Evolutionary conservation across 257 asterid genomes (phyloP).

Genomic region (Oldenlandia corymbosa): DNA sequence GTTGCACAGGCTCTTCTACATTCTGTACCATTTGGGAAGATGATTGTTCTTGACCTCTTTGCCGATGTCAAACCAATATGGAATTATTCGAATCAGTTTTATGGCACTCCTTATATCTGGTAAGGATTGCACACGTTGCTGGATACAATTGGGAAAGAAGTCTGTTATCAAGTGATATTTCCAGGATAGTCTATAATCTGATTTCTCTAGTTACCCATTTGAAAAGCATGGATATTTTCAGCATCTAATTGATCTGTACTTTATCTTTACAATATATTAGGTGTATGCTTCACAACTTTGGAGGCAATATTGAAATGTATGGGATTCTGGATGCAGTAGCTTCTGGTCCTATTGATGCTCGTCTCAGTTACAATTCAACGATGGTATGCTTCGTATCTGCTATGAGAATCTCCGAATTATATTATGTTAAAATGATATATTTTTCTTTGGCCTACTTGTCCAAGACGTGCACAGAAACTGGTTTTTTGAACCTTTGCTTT

Average conservation of each 20-base stretch:
- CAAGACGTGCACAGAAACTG: constrained; percentile 1
- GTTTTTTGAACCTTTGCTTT: not conserved
- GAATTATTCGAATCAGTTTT: constrained; percentile 87
- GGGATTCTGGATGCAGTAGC: constrained; percentile 88
- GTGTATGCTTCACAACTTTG: constrained; percentile 99
- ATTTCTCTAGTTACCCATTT: not conserved
- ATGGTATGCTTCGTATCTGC: constrained; percentile 47
- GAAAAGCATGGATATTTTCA: not conserved
- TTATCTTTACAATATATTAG: constrained; percentile 35
- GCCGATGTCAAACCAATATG: constrained; percentile 96
- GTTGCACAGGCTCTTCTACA: constrained; percentile 86
- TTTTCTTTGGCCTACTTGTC: not conserved
- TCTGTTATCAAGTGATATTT: not conserved
- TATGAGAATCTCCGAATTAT: not conserved
- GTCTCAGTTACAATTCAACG: constrained; percentile 71
- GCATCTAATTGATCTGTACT: not conserved
- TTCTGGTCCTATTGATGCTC: constrained; percentile 91
- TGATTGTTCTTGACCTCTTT: constrained; percentile 97
- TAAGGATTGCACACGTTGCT: constrained; percentile 25
- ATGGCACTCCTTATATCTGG: constrained; percentile 91
- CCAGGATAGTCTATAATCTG: not conserved
- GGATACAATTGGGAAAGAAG: not conserved
- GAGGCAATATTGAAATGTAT: constrained; percentile 97
- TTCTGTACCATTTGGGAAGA: constrained; percentile 96
- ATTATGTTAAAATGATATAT: not conserved